Percentiles rank a stretch among this genome's conserved stretches.
phyloP scores from a whole-genome alignment of 176 grass and related monocot species.

The Rhynchospora pubera region DNA sequence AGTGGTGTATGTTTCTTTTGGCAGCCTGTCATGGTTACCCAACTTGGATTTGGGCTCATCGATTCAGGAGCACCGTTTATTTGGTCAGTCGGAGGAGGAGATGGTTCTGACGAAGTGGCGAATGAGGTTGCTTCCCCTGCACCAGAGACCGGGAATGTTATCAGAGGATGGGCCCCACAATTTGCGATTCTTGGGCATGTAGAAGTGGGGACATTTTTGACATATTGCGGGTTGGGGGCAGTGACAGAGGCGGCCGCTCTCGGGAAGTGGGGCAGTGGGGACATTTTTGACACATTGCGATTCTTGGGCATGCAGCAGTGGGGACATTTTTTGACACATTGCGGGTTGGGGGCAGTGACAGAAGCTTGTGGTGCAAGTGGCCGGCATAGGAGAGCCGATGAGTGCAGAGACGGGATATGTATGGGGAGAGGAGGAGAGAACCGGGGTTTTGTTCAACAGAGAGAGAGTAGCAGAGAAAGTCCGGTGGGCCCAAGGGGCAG shows the following conservation, averaged over 20 bases:
- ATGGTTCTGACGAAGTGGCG: not conserved
- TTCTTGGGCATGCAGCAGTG: no score
- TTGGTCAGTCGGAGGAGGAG: slow-evolving; percentile 39
- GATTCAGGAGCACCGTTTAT: slow-evolving; percentile 41
- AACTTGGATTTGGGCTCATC: slow-evolving; percentile 41
- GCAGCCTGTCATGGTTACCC: slow-evolving; percentile 46
- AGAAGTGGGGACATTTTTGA: slow-evolving; percentile 50
- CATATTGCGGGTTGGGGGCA: slow-evolving; percentile 61
- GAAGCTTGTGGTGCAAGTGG: slow-evolving; percentile 41
- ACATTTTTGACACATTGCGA: no score
- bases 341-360: no score
- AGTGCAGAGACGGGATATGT: slow-evolving; percentile 44
- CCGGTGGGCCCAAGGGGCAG: slow-evolving; percentile 19
- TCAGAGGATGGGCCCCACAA: slow-evolving; percentile 63
- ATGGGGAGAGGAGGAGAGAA: slow-evolving; percentile 47
- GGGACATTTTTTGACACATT: no score
- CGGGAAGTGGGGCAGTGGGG: no score
- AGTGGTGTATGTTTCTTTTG: slow-evolving; percentile 80
- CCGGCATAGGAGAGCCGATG: slow-evolving; percentile 30
- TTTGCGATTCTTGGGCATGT: slow-evolving; percentile 46
- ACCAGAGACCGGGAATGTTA: slow-evolving; percentile 22
- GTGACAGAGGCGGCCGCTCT: slow-evolving; percentile 37
- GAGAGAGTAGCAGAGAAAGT: slow-evolving; percentile 42
- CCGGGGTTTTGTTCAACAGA: slow-evolving; percentile 35
- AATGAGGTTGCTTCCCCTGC: slow-evolving; percentile 3